Base-by-base conservation (phyloP, 768 basidiomycete genomes). In the Tricholoma flavovirens region DNA sequence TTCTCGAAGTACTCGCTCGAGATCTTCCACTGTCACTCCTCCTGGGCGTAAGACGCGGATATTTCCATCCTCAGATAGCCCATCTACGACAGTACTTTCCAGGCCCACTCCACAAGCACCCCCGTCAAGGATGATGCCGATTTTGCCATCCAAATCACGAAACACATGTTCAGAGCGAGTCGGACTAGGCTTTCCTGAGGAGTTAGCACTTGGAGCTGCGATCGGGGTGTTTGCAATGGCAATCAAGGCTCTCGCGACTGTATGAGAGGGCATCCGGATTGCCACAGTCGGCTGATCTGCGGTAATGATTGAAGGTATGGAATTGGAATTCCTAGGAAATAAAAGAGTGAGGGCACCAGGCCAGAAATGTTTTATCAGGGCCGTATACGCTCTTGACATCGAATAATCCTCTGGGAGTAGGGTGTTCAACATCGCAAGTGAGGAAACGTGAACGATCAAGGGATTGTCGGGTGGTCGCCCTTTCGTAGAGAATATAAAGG, bases 61-160 rank as follows among this genome's bases (percentile, higher is more conserved):
- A 42, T 81, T 75, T 5, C 90, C 90, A 65, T 90, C 87, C 38
- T 75, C 73, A 22, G 86, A 80, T 33, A 97, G 72, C 7, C 90
- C 96, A 69, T 97, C 93, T 4, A 98, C 81, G 8, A 99, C 97
- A 0, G 97, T 98, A 67, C 93, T 95, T 73, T 99, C 97, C 57
- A 99, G 69, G 0, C 97, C 97, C 6, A 98, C 88, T 1, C 81
- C 80, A 65, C 95, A 97, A 2, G 84, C 66, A 0, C 95, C 96
- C n/a, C 96, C 97, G 64, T 98, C 96, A 5, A 99, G 73, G 42
- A 99, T 89, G 40, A 93, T 70, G 14, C 73, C 74, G 21, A 95
- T 75, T 65, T 86, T 90, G 52, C 84, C 88, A 32, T 78, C 73
- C 29, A 98, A 75, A 68, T 98, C 96, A 43, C 79, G 77, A 51